phyloP scores from a whole-genome alignment of 495 filamentous ascomycete genomes.

The Aspergillus taichungensis region DNA sequence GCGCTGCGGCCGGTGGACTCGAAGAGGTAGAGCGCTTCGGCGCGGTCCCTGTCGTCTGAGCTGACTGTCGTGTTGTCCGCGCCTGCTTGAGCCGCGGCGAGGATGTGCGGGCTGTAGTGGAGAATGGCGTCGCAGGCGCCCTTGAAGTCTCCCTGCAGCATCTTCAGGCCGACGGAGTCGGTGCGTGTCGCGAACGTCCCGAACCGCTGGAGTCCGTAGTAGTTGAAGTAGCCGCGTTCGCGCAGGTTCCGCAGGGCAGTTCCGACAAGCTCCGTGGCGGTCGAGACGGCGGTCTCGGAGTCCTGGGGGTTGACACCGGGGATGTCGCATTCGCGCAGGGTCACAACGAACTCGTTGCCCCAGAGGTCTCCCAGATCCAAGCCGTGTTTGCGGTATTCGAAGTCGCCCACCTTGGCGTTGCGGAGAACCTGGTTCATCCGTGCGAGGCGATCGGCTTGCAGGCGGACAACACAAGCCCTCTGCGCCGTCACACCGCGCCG shows the following conservation, averaged over 20 bases:
- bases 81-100: slow-evolving; percentile 38
- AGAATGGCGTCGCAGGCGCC: slow-evolving; percentile 69
- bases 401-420: slow-evolving; percentile 62
- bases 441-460: slow-evolving; percentile 54
- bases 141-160: slow-evolving; percentile 72
- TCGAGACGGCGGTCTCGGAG: slow-evolving; percentile 24
- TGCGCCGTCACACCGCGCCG: slow-evolving; percentile 82
- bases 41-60: slow-evolving; percentile 67
- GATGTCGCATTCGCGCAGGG: slow-evolving; percentile 72
- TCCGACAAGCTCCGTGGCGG: slow-evolving; percentile 46
- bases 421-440: slow-evolving; percentile 53
- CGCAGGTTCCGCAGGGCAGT: slow-evolving; percentile 45
- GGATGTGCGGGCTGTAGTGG: slow-evolving; percentile 46
- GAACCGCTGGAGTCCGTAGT: slow-evolving; percentile 92
- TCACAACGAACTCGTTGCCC: slow-evolving; percentile 90
- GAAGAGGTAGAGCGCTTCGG: slow-evolving; percentile 66
- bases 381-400: slow-evolving; percentile 57
- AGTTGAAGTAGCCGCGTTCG: slow-evolving; percentile 81
- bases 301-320: slow-evolving; percentile 36
- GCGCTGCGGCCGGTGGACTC: slow-evolving; percentile 43
- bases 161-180: slow-evolving; percentile 69
- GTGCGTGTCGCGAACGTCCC: slow-evolving; percentile 77
- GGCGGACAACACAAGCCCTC: slow-evolving; percentile 62
- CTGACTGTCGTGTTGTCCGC: slow-evolving; percentile 35
- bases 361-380: slow-evolving; percentile 73